Evolutionary conservation across 192 early-diverging fungal species (phyloP), one percentile per base, ranked within the genome.

Genomic region (Rhizophlyctis rosea): DNA sequence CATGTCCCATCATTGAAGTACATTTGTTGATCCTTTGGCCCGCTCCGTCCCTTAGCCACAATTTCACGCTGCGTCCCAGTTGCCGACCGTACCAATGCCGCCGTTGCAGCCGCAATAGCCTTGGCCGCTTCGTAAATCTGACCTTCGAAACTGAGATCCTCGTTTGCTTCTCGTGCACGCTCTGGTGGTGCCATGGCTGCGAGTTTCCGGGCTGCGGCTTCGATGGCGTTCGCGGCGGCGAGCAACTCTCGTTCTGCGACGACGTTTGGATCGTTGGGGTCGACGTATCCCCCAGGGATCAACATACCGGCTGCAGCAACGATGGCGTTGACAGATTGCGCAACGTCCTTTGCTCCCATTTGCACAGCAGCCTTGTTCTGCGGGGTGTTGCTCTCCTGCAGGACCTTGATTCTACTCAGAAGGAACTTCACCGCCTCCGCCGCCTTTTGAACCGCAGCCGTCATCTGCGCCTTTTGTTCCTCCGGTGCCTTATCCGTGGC

Each of bases 1-100:
- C 81, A 85, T n/a, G 82, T 84, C 4, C 82, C 82, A 57, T 84
- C 81, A 16, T 64, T 68, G 48, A 76, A 81, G 68, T 84, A 84
- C 65, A 71, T 69, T 18, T 36, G 39, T 35, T 69, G 60, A 35
- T 69, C 68, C 24, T 58, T 62, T 0, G 68, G 68, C 4, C 60
- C 68, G 11, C 53, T 64, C 4, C 57, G 24, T 29, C 68, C 64
- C 47, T 50, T 50, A 16, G 76, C 62, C 9, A 80, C 68, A 32
- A 82, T 47, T 48, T 85, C 83, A 29, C 82, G 68, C 60, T 85
- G 82, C 1, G 75, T 77, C 5, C 55, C 61, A 3, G 83, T 82
- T 5, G 82, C 83, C 16, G 78, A 77, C 25, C 74, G 66, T n/a
- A 85, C 71, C 24, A 85, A 60, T 4, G 70, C 77, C 23, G 70